These are phyloP conservation scores for Saccharomycopsis sp. DNA, from an alignment of 805 yeast genomes.

Conservation along the genomic window DNA sequence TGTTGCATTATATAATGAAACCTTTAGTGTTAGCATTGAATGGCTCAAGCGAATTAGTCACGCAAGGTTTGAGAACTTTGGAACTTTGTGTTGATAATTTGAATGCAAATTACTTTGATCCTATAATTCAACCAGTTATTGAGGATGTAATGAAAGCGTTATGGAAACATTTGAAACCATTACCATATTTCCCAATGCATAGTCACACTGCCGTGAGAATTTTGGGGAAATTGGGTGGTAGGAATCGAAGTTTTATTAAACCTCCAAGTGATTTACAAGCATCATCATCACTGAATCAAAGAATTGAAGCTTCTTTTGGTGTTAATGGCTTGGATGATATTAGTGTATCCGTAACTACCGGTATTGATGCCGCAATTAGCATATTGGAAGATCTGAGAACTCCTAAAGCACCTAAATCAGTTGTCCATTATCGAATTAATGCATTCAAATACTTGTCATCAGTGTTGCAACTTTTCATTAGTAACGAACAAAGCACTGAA, in stretches of 20 bases:
- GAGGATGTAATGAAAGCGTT: slow-evolving; percentile 91
- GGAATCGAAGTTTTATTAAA: slow-evolving; percentile 79
- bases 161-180: slow-evolving; percentile 84
- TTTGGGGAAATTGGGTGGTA: slow-evolving; percentile 92
- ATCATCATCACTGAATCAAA: slow-evolving; percentile 51
- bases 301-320: slow-evolving; percentile 61
- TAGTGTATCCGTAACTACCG: slow-evolving; percentile 77
- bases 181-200: slow-evolving; percentile 92
- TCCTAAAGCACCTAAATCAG: slow-evolving; percentile 19
- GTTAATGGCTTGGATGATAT: slow-evolving; percentile 65
- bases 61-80: slow-evolving; percentile 90
- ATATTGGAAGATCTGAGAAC: slow-evolving; percentile 59
- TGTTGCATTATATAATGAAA: slow-evolving; percentile 76
- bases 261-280: slow-evolving; percentile 59
- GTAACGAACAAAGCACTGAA: slow-evolving; percentile 34
- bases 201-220: slow-evolving; percentile 92
- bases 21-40: slow-evolving; percentile 88
- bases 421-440: slow-evolving; percentile 62
- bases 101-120: slow-evolving; percentile 95
- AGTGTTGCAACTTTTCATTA: slow-evolving; percentile 59
- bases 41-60: slow-evolving; percentile 84
- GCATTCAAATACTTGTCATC: slow-evolving; percentile 70
- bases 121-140: slow-evolving; percentile 92
- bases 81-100: slow-evolving; percentile 94
- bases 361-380: slow-evolving; percentile 69